A percentile compares a stretch with the other conserved stretches of the same genome.
These are phyloP conservation scores for Aspergillus intermedius DNA, from an alignment of 2,329 filamentous ascomycete genomes.

Conservation along the genomic window DNA sequence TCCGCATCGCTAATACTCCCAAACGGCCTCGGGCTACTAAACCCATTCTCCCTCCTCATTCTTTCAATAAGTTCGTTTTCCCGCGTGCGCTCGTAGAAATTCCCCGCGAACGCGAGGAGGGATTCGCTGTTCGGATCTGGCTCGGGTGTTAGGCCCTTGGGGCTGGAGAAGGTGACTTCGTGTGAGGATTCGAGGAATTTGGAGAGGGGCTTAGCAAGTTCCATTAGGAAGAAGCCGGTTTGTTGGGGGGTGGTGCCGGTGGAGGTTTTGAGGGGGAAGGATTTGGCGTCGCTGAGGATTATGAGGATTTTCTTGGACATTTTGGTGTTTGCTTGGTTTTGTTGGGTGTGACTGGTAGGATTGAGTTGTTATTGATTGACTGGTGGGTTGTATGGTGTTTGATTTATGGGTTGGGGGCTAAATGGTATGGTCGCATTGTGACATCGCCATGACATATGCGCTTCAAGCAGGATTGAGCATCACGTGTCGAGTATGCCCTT, in stretches of 20 bases:
- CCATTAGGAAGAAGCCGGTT: slow-evolving; percentile 35
- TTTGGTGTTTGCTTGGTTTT: not conserved
- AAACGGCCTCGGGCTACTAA: slow-evolving; percentile 34
- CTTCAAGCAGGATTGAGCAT: no score
- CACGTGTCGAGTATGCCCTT: no score
- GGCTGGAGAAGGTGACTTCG: slow-evolving; percentile 43
- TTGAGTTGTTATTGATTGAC: no score
- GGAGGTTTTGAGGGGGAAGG: slow-evolving; percentile 31
- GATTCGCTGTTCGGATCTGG: slow-evolving; percentile 39
- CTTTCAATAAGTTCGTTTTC: slow-evolving; percentile 38
- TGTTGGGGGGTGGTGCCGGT: slow-evolving; percentile 21
- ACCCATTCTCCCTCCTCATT: slow-evolving; percentile 43
- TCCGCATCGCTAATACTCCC: slow-evolving; percentile 35
- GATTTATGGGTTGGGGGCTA: no score
- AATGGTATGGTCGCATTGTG: no score
- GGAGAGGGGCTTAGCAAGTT: slow-evolving; percentile 33
- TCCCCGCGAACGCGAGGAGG: slow-evolving; percentile 40
- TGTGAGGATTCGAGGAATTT: slow-evolving; percentile 33
- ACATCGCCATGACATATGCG: no score
- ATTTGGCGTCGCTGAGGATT: slow-evolving; percentile 38
- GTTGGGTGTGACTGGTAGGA: no score
- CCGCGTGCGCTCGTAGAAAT: slow-evolving; percentile 38
- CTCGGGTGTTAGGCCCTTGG: slow-evolving; percentile 35
- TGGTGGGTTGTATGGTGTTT: no score
- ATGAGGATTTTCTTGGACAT: slow-evolving; percentile 40